These are phyloP conservation scores for Phialocephala sp. DNA, from an alignment of 2,329 filamentous ascomycete genomes.

Conservation along the genomic window DNA sequence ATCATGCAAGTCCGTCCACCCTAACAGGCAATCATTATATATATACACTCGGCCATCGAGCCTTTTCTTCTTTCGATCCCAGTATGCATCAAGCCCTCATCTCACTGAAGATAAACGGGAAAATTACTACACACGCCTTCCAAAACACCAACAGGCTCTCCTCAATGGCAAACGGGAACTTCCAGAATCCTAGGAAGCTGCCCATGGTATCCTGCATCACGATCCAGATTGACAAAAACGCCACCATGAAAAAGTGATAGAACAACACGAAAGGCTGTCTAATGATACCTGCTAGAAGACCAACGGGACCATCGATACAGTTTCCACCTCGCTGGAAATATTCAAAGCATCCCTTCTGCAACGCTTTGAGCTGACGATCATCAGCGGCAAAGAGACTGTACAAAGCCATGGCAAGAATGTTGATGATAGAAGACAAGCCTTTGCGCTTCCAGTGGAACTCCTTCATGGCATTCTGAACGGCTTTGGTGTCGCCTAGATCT, in stretches of 20 bases:
- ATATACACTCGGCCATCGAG: conserved; percentile 10
- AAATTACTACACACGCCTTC: conserved; percentile 81
- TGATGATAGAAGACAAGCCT: conserved; percentile 83
- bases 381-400: conserved; percentile 91
- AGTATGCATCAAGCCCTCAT: conserved; percentile 44
- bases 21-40: conserved; percentile 11
- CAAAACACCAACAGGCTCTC: conserved; percentile 74
- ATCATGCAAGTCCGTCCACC: conserved; percentile 8
- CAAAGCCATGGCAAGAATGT: conserved; percentile 94
- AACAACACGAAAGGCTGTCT: conserved; percentile 78
- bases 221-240: conserved; percentile 83
- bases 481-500: conserved; percentile 67
- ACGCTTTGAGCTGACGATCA: conserved; percentile 74
- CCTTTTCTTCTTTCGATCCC: neutral
- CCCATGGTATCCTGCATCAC: conserved; percentile 51
- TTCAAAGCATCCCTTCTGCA: conserved; percentile 88
- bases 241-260: conserved; percentile 94
- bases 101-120: conserved; percentile 81
- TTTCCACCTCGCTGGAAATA: conserved; percentile 83
- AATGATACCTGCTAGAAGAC: conserved; percentile 82
- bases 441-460: conserved; percentile 90
- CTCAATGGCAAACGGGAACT: conserved; percentile 68
- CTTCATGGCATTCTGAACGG: conserved; percentile 68
- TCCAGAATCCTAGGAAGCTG: conserved; percentile 55
- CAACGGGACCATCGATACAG: conserved; percentile 78